Base-by-base conservation (phyloP, 176 grass and related monocot genomes). In the Oryza brachyantha region DNA sequence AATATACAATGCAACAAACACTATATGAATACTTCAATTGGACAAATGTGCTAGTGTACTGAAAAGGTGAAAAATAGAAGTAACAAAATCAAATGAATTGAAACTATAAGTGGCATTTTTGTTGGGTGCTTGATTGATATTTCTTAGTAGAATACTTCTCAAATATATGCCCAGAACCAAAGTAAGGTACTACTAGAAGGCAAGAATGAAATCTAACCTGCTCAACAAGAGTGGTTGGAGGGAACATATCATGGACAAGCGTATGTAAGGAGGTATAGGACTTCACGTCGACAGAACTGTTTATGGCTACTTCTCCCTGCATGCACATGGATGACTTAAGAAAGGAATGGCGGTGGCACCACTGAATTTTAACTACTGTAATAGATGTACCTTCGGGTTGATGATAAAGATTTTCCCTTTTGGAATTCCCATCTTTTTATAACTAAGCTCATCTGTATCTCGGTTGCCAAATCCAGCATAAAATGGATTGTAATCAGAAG, bases 361-460 rank as follows among this genome's bases (percentile, higher is more conserved):
- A 60, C 25, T 64, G 13, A 68, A 68, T 79, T 66, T 0, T 0
- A 34, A 6, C 28, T 57, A 40, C 14, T 39, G 12, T 85, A 76
- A 67, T 26, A 73, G 11, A 61, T 1, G 70, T 90, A 99, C 96
- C 92, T 93, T 99, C 9, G 92, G 96, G 65, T 99, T 99, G 85
- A 96, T 99, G 59, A 99, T 99, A 88, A 99, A 99, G 66, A 99
- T 99, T 66, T 99, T 99, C 64, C 96, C 96, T 87, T 96, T 96
- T 19, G 96, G 88, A 76, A 99, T 99, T 62, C 96, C 96, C 71
- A 99, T 99, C 75, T 91, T 99, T 69, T 57, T 95, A 84, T 99
- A 99, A 83, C 84, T 99, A 66, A 99, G 90, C 79, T 99, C 96
- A 0, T 99, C 92, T 12, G 96, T 99, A 61, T 99, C 96, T 99